Conservation (phyloP, 1,284 basidiomycete genomes). For the Cutaneotrichosporon sp. region DNA sequence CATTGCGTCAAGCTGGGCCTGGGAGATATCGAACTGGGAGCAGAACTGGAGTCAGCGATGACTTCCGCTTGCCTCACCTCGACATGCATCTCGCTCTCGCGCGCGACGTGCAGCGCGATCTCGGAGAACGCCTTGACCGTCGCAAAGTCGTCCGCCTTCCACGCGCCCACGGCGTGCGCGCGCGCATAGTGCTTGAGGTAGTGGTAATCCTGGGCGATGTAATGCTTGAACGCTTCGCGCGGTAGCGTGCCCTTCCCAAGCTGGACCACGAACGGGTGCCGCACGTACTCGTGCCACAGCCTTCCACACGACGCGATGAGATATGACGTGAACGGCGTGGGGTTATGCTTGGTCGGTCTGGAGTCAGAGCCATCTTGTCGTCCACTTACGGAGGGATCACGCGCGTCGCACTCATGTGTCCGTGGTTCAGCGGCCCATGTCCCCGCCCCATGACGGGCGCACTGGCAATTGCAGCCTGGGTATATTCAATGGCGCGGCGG, state of each 20-base stretch:
- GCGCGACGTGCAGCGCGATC: constrained; percentile 62
- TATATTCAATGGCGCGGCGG: constrained; percentile 62
- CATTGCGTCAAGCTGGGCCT: constrained; percentile 58
- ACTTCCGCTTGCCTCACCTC: constrained; percentile 27
- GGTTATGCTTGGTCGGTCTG: constrained; percentile 60
- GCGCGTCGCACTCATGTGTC: constrained; percentile 58
- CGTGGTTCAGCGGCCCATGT: constrained; percentile 81
- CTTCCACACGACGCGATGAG: constrained; percentile 59
- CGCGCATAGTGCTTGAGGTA: constrained; percentile 52
- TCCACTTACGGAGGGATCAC: constrained; percentile 58
- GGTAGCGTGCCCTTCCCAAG: constrained; percentile 68
- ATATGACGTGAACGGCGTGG: constrained; percentile 64
- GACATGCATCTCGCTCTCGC: constrained; percentile 70
- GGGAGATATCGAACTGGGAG: constrained; percentile 61
- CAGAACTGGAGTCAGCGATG: constrained; percentile 54
- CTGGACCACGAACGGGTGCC: constrained; percentile 75
- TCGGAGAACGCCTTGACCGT: constrained; percentile 63
- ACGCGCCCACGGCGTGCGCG: constrained; percentile 61
- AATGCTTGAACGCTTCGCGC: constrained; percentile 67
- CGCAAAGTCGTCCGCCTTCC: constrained; percentile 65
- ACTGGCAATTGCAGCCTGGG: constrained; percentile 68
- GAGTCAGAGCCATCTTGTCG: not conserved
- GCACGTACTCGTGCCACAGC: constrained; percentile 55
- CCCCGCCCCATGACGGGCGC: constrained; percentile 70
- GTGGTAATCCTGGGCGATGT: constrained; percentile 63